A percentile compares a stretch with the other conserved stretches of the same genome.
phyloP scores from a whole-genome alignment of 345 rosid genomes.

The Isatis tinctoria region DNA sequence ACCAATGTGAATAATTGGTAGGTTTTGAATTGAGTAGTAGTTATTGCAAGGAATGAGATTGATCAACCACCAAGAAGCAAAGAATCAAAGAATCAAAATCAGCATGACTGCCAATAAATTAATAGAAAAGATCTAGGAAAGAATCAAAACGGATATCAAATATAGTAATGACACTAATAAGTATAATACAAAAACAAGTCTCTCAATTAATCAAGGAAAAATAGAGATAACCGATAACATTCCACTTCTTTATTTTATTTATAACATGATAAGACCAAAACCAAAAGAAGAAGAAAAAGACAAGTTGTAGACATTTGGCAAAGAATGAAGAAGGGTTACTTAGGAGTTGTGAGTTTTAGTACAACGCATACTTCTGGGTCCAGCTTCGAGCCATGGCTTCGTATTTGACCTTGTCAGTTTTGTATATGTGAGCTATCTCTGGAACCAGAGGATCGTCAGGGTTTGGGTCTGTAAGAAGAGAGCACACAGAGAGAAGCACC shows the following conservation, averaged over 20 bases:
- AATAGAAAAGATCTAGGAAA: not conserved
- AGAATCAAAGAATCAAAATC: not conserved
- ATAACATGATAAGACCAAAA: constrained; percentile 22
- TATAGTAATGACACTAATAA: not conserved
- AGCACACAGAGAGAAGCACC: constrained; percentile 63
- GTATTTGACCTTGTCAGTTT: constrained; percentile 49
- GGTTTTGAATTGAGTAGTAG: constrained; percentile 4
- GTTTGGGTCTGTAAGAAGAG: constrained; percentile 66
- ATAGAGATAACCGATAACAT: constrained; percentile 2
- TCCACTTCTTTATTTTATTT: not conserved
- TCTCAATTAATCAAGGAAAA: not conserved
- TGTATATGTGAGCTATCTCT: constrained; percentile 58
- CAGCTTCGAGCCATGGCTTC: constrained; percentile 60
- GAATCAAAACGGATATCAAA: not conserved
- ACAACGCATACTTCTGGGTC: constrained; percentile 69
- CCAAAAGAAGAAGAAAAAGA: not conserved
- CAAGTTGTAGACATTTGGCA: not conserved
- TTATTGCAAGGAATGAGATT: constrained; percentile 22
- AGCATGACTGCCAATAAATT: not conserved
- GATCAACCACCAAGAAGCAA: constrained; percentile 21
- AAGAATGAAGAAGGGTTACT: constrained; percentile 9
- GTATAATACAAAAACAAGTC: not conserved
- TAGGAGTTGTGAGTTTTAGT: constrained; percentile 24
- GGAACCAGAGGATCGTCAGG: constrained; percentile 68
- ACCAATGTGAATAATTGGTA: constrained; percentile 4